Evolutionary conservation across 495 filamentous ascomycete genomes (phyloP), one percentile per base, ranked within the genome.

Genomic region (Xanthoparmelia taractica): DNA sequence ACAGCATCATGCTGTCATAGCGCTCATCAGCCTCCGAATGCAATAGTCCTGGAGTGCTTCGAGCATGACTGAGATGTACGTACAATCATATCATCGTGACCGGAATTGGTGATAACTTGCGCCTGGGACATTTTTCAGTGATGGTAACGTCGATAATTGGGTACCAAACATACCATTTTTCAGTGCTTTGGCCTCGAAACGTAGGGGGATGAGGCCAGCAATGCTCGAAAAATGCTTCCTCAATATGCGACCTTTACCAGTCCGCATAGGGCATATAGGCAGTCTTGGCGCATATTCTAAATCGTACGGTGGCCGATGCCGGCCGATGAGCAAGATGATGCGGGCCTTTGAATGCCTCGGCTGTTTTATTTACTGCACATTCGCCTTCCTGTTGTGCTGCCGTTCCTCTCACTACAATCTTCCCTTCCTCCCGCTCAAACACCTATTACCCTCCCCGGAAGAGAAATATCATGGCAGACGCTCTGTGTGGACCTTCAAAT

Each of bases 41-140:
- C 59, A 13, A 15, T 2, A 54, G 45, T 31, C 31, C 40, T 43
- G 23, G 12, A 25, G 23, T 64, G 58, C 67, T 54, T 61, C 54
- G 40, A 52, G 37, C n/a, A 5, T 36, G 20, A 48, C 59, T 8
- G 60, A 58, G 29, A 63, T 61, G 60, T 68, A 85, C 91, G 72
- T 90, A 97, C 93, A 81, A 98, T 97, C 92, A 98, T 97, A 74
- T 96, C 93, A 87, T 97, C 95, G 77, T 98, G 94, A 72, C 90
- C 88, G 64, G 90, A 90, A 75, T 92, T 93, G 47, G 90, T 85
- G 72, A 92, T 92, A 67, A 91, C 84, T 82, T 95, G 90, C 65
- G 90, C 87, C 87, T 90, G 50, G 17, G 50, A 54, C 50, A 54
- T 54, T 27, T 4, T 54, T 54, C 8, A 54, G 27, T 13, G 13